Evolutionary conservation across 208 protist genomes (phyloP), one percentile per base, ranked within the genome.

Genomic region (Crithidia fasciculata): DNA sequence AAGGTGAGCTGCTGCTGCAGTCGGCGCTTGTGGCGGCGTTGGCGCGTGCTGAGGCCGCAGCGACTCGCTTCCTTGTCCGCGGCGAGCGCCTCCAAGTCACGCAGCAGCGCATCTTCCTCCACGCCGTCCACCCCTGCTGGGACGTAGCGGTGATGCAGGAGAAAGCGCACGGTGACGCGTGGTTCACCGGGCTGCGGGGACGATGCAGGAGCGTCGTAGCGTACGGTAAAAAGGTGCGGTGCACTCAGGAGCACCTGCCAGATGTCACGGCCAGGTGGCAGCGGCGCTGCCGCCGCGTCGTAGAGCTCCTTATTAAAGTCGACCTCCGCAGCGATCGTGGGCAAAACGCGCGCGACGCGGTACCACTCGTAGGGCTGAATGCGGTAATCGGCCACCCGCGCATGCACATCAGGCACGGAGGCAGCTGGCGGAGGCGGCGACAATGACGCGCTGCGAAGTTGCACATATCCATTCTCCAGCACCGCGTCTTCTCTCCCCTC

Each of bases 321-420:
- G 28, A 92, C 69, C 65, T 77, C 76, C 6, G 57, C 18, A 13
- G 73, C 47, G 6, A 72, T 72, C n/a, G 65, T 67, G 5, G 83
- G 85, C 47, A 95, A 75, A 59, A 97, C 70, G 2, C 89, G 82
- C 60, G 93, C 93, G 5, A 91, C 85, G 18, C 93, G 89, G 72
- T 86, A 92, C 72, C 85, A 90, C 81, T 95, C 90, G 71, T 94
- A 95, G 18, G 78, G 72, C 62, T 89, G 71, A 5, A 97, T 85
- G 47, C 78, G 59, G 45, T 88, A 79, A 12, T 68, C 66, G 8
- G 58, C 77, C 58, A 90, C 64, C 36, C 71, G 69, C 28, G 50
- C 54, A 4, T 12, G 52, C 19, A 70, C 50, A 8, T 74, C 50
- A 15, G 7, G 45, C 45, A 13, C 7, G 45, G 45, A 28, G 28